Evolutionary conservation across 2,329 filamentous ascomycete species (phyloP), one percentile per base, ranked within the genome.

Genomic region (Fusarium austroafricanum): DNA sequence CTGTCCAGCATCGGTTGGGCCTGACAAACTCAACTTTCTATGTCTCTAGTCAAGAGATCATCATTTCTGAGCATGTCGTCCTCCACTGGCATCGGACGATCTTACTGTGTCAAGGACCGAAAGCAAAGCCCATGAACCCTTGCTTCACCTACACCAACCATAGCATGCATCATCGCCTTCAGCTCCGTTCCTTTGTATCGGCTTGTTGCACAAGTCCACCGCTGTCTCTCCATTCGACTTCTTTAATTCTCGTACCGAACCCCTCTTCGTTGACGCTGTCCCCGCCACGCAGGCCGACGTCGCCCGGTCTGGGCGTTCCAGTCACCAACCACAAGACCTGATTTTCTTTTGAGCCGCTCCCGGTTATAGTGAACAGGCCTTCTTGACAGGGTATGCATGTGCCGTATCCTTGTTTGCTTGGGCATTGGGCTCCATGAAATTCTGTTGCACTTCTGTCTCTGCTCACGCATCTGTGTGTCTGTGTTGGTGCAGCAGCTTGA

Each of bases 141-240:
- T 39, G 51, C 44, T 26, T 69, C 44, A 39, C 49, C 40, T 60
- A 56, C 47, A 45, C 44, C 43, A 64, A 38, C 52, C 45, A 64
- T 40, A 18, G 23, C 40, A 28, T 52, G 38, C 39, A 38, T 45
- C 55, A 38, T 43, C 26, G 38, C 46, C 39, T 54, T 52, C 31
- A 38, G 54, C 46, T 66, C 50, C 55, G 29, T 57, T 50, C 31
- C 42, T n/a, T 39, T 42, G 44, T 53, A 49, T 58, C 44, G 50
- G 44, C 44, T 61, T 37, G 71, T 71, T 50, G 47, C 63, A 66
- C 66, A 60, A 61, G 45, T 71, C 68, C 71, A 73, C 64, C 56
- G 49, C 31, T 66, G 62, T 73, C 62, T 71, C 60, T 61, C 56
- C 42, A 53, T 52, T 63, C 54, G 49, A 59, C 57, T 55, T 65